Evolutionary conservation across 371 early-diverging fungal species (phyloP), one percentile per base, ranked within the genome.

Genomic region (Actinomortierella wolfii): DNA sequence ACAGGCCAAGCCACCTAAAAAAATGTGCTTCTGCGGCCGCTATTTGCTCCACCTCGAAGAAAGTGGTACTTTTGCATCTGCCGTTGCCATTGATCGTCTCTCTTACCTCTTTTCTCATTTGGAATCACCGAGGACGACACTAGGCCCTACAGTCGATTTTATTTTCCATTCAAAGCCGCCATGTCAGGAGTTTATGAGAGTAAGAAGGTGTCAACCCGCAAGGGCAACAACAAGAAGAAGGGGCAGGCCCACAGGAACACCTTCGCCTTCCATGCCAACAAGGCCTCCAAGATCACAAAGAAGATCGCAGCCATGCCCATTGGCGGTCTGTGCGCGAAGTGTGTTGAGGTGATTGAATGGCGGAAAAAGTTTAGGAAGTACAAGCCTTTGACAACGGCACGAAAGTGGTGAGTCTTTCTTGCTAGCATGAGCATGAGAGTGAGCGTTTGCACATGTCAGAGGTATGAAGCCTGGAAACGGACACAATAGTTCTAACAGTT

Each of bases 361-460:
- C 81, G 95, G 54, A 97, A 98, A 74, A 89, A 92, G 76, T 96
- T 91, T 82, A 87, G 92, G 76, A 95, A 97, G 80, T 98, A 97
- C 83, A 98, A 97, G 84, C 95, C 96, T 48, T 83, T 98, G 67
- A 94, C 96, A 8, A 85, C 84, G 24, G 84, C 91, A 49, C 94
- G 94, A 76, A 92, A 87, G 78, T 98, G 97, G 91, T 92, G 81
- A 73, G 69, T 26, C 1, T 23, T 14, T 15, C 54, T 20, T n/a
- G n/a, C n/a, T n/a, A n/a, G n/a, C n/a, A n/a, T n/a, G n/a, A n/a
- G n/a, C n/a, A n/a, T n/a, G n/a, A n/a, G 44, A 44, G 44, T 15
- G 13, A 44, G 13, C 44, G 20, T n/a, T n/a, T n/a, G n/a, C n/a
- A n/a, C n/a, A n/a, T n/a, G n/a, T 6, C 15, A 20, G 44, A 44